Base-by-base conservation (phyloP, 495 filamentous ascomycete genomes). In the Recurvomyces mirabilis region DNA sequence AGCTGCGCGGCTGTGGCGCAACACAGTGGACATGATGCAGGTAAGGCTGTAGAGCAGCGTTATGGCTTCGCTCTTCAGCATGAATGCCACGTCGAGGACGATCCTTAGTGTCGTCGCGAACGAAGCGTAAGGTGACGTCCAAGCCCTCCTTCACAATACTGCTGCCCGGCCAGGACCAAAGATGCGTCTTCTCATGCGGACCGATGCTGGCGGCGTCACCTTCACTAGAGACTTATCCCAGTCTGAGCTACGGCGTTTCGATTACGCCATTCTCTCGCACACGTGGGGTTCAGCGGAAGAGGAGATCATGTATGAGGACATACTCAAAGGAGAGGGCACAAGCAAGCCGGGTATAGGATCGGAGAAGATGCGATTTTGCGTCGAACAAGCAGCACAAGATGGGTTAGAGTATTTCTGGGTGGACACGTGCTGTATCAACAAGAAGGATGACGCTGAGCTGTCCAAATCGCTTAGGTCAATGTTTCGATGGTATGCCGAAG, bases 391-490 rank as follows among this genome's bases (percentile, higher is more conserved):
- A 13, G 17, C 20, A 5, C 23, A 19, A 2, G 40, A 53, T 28
- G 46, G 39, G 6, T n/a, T 44, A n/a, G 18, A 41, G 13, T 36
- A 53, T 26, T 49, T 85, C 23, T 53, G 50, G 50, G 39, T 53
- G 9, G 50, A 53, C 28, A 50, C 50, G 5, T 53, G 47, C 26
- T 53, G 50, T 47, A 53, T 29, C 26, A 29, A 53, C 30, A 50
- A 51, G 38, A 33, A 19, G 9, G 38, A 35, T 14, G 35, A 37
- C 17, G 24, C 32, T 15, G 47, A 53, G 32, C 47, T 53, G 5
- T 53, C 46, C 15, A 48, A 50, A 25, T 33, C 50, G 12, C 45
- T 53, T 38, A 43, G 31, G 15, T 49, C 46, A 21, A 49, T 50
- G 47, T 50, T 24, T 15, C 20, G 46, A 14, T 50, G 50, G 49